Evolutionary conservation across 805 yeast genomes (phyloP).

Genomic region (Kluyveromyces nonfermentans): DNA sequence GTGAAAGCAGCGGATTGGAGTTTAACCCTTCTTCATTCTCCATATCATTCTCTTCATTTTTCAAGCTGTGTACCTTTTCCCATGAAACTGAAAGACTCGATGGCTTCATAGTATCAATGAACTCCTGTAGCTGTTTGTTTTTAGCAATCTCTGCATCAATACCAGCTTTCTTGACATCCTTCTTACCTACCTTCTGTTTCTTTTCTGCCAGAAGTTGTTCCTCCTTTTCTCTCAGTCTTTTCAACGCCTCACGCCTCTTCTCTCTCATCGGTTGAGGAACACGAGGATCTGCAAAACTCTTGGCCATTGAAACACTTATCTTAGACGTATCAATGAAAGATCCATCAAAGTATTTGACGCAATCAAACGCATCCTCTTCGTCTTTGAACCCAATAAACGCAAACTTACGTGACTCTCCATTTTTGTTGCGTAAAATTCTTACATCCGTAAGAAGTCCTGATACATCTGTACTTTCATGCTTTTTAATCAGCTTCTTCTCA

Average conservation of each 20-base stretch:
- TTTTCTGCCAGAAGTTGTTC: slow-evolving; percentile 36
- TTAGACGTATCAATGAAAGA: slow-evolving; percentile 78
- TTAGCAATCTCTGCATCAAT: slow-evolving; percentile 54
- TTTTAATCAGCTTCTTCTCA: slow-evolving; percentile 25
- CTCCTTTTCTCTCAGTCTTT: slow-evolving; percentile 40
- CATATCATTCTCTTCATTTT: slow-evolving; percentile 11
- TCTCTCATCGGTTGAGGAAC: slow-evolving; percentile 61
- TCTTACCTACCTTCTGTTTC: slow-evolving; percentile 30
- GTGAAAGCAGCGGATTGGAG: slow-evolving; percentile 31
- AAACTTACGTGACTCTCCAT: slow-evolving; percentile 85
- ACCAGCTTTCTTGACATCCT: slow-evolving; percentile 19
- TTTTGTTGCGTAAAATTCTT: slow-evolving; percentile 66
- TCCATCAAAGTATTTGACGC: slow-evolving; percentile 64
- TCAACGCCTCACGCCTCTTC: slow-evolving; percentile 41
- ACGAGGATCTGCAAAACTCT: slow-evolving; percentile 72
- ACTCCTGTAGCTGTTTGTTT: slow-evolving; percentile 68
- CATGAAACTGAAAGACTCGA: slow-evolving; percentile 61
- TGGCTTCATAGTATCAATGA: slow-evolving; percentile 75
- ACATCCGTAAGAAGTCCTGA: slow-evolving; percentile 77
- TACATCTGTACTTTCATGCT: slow-evolving; percentile 15
- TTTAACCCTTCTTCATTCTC: slow-evolving; percentile 31
- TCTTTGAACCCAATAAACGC: slow-evolving; percentile 84
- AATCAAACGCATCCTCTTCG: slow-evolving; percentile 65
- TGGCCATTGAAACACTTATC: slow-evolving; percentile 73
- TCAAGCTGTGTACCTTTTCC: slow-evolving; percentile 33